Conservation (phyloP, 805 yeast genomes). For the Saturnispora quitensis region DNA sequence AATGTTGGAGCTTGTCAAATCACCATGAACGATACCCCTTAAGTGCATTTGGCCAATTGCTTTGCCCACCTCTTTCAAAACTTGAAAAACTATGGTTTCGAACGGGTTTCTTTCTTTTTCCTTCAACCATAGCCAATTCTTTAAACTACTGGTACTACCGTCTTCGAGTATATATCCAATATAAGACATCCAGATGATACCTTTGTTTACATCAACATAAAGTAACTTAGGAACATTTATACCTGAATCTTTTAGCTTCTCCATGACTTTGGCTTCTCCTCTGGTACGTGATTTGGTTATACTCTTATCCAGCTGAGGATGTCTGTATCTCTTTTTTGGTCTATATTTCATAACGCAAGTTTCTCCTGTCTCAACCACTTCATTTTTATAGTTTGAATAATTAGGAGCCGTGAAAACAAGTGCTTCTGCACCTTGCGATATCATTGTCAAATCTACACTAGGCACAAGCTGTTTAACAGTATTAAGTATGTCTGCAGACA, state of each 20-base stretch:
- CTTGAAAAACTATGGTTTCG: conserved; percentile 31
- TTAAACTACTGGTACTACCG: conserved; percentile 51
- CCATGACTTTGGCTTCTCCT: conserved; percentile 74
- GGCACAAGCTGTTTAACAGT: conserved; percentile 36
- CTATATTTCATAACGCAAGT: conserved; percentile 70
- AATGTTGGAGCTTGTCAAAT: conserved; percentile 83
- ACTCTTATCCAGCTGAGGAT: conserved; percentile 65
- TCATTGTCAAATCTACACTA: conserved; percentile 39
- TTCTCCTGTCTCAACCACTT: conserved; percentile 16
- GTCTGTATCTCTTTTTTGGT: conserved; percentile 87
- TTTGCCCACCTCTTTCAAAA: conserved; percentile 50
- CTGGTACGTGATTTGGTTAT: conserved; percentile 75
- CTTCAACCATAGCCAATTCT: conserved; percentile 66
- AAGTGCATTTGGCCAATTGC: conserved; percentile 64
- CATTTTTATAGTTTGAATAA: conserved; percentile 57
- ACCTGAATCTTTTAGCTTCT: conserved; percentile 43
- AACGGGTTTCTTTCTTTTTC: conserved; percentile 18
- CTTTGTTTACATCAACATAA: conserved; percentile 69
- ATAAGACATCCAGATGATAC: conserved; percentile 83
- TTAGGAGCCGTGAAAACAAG: conserved; percentile 51
- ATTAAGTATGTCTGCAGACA: conserved; percentile 47
- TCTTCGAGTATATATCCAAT: conserved; percentile 49
- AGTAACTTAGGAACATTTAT: conserved; percentile 64
- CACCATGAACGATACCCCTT: conserved; percentile 84
- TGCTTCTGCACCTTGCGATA: conserved; percentile 92